These are phyloP conservation scores for Artemisia annua DNA, from an alignment of 129 eudicot genomes.

Conservation along the genomic window DNA sequence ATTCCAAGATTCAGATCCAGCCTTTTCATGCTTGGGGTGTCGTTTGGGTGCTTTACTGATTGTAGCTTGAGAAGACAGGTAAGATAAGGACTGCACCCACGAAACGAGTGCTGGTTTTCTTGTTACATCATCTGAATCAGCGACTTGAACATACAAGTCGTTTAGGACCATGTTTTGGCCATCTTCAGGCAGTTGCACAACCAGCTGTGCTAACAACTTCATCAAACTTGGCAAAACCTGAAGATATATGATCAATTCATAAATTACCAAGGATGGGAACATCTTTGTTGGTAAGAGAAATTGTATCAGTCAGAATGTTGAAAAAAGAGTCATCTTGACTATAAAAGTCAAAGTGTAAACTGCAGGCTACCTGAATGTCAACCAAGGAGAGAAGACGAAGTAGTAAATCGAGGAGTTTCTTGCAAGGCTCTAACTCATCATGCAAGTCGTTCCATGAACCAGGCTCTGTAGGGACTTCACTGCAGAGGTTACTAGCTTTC, in stretches of 20 bases:
- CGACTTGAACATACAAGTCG: constrained; percentile 76
- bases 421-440: constrained; percentile 75
- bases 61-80: constrained; percentile 63
- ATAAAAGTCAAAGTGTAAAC: neutral
- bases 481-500: constrained; percentile 61
- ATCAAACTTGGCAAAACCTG: constrained; percentile 91
- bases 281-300: neutral
- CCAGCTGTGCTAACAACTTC: constrained; percentile 76
- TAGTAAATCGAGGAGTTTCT: constrained; percentile 65
- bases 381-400: constrained; percentile 37
- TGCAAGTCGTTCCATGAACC: constrained; percentile 63
- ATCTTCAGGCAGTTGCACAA: constrained; percentile 58
- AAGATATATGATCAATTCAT: neutral
- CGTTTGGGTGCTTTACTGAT: constrained; percentile 24
- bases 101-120: constrained; percentile 81
- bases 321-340: neutral
- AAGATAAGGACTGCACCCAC: constrained; percentile 93
- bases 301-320: neutral
- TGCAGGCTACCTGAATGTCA: constrained; percentile 64
- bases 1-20: constrained; percentile 34
- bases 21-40: constrained; percentile 14
- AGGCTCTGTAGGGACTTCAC: constrained; percentile 38
- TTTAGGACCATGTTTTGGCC: constrained; percentile 71
- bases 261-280: neutral
- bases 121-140: constrained; percentile 95